Base-by-base conservation (phyloP, 495 filamentous ascomycete genomes). In the Neurospora cerealis region DNA sequence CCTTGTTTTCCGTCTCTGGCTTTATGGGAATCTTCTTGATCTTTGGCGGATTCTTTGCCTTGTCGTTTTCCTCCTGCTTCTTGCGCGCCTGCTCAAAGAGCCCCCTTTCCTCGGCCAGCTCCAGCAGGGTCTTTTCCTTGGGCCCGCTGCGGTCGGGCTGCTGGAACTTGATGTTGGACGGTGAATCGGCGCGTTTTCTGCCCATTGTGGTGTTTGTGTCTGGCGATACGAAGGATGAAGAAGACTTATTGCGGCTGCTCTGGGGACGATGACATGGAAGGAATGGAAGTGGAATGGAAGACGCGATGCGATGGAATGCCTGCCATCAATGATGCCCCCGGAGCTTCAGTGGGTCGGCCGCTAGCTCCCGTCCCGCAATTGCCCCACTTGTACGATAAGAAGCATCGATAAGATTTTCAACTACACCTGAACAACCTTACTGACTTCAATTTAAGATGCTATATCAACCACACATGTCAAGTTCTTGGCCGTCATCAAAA, bases 81-180 rank as follows among this genome's bases (percentile, higher is more conserved):
- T 81, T 78, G 44, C 79, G 75, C 36, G 79, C 85, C 78, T 81
- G 77, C 37, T 82, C 79, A 74, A 89, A 86, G 13, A 88, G 80
- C 11, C 87, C 82, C 24, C 86, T 85, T 54, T 91, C 85, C 21
- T 90, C 85, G 66, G 91, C 91, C 21, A 93, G 71, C 66, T 92
- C 84, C 19, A 92, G 83, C 38, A 93, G 83, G 0, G 91, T 93
- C 74, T 88, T 83, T 70, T 86, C 81, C 62, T 82, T 86, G 32
- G 85, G 87, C 6, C 77, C 83, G 36, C 82, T 84, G 71, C 88
- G 85, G 77, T 92, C 88, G 39, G 90, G 89, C 17, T 90, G 86
- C 44, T 79, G 78, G 39, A 92, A 86, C 71, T 87, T 87, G 79
- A 92, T 83, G 66, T 86, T 81, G 42, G 80, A 79, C 54, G 78